Conservation (phyloP, 257 asterid species). For the Fraxinus pennsylvanica region DNA sequence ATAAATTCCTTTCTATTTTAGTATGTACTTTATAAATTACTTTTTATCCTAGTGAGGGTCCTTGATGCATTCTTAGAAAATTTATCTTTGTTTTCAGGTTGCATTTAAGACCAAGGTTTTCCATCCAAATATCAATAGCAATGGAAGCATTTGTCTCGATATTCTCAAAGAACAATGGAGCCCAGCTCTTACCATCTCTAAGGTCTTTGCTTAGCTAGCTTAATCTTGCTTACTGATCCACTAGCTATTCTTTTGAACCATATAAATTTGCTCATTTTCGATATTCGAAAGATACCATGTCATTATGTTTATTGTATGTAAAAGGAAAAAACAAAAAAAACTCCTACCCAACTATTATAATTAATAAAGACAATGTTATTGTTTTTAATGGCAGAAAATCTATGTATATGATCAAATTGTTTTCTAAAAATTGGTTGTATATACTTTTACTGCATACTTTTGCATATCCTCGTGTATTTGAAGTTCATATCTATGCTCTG, state of each 20-base stretch:
- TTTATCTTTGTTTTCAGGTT: conserved; percentile 26
- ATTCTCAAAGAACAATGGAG: conserved; percentile 43
- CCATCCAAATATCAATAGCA: conserved; percentile 38
- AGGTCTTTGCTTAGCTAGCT: conserved; percentile 20
- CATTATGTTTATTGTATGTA: neutral
- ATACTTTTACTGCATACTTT: neutral
- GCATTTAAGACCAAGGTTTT: conserved; percentile 42
- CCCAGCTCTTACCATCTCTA: conserved; percentile 39
- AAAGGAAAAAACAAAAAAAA: neutral
- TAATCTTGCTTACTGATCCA: neutral
- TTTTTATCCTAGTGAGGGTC: neutral
- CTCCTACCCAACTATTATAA: neutral
- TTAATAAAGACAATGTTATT: neutral
- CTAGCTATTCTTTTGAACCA: neutral
- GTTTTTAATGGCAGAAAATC: neutral
- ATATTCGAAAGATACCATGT: neutral
- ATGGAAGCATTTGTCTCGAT: conserved; percentile 45
- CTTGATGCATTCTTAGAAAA: neutral
- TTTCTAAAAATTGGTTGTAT: neutral
- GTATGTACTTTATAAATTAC: neutral
- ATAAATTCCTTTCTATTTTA: neutral
- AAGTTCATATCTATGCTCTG: neutral
- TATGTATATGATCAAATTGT: neutral
- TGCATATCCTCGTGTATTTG: neutral
- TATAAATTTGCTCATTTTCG: neutral